phyloP scores from a whole-genome alignment of 2,329 filamentous ascomycete genomes.

The Onygena corvina region DNA sequence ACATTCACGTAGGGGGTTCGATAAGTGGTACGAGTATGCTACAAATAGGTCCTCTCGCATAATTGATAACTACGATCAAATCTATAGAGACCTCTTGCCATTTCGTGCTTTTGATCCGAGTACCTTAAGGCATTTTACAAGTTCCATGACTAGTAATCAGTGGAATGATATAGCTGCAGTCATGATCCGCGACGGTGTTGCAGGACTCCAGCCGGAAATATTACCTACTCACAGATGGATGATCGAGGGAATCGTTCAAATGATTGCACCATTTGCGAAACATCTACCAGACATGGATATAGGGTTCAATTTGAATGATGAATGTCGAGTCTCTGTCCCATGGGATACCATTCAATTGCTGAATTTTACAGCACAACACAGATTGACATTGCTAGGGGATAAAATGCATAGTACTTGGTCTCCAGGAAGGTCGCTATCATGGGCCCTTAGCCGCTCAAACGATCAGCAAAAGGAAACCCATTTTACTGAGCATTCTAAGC shows the following conservation, averaged over 20 bases:
- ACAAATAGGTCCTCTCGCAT: conserved; percentile 40
- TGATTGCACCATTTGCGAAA: conserved; percentile 44
- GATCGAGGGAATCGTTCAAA: conserved; percentile 42
- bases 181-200: conserved; percentile 43
- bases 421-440: conserved; percentile 25
- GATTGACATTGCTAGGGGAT: conserved; percentile 16
- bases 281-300: conserved; percentile 52
- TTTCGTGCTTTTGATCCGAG: conserved; percentile 43
- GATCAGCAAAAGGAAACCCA: conserved; percentile 25
- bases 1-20: conserved; percentile 36
- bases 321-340: conserved; percentile 45
- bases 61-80: conserved; percentile 50
- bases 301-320: conserved; percentile 51
- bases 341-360: conserved; percentile 33
- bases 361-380: conserved; percentile 17
- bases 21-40: conserved; percentile 49
- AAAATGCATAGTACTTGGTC: conserved; percentile 27
- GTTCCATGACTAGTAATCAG: conserved; percentile 41
- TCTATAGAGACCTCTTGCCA: conserved; percentile 44
- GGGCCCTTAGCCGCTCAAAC: conserved; percentile 28
- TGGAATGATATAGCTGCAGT: conserved; percentile 47
- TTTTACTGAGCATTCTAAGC: conserved; percentile 33
- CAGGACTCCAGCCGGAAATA: conserved; percentile 39
- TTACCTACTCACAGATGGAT: conserved; percentile 47
- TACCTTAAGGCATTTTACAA: conserved; percentile 42